Percentiles rank a stretch among this genome's conserved stretches.
These are phyloP conservation scores for Halophytophthora batemanensis DNA, from an alignment of 352 stramenopile genomes.

Conservation along the genomic window DNA sequence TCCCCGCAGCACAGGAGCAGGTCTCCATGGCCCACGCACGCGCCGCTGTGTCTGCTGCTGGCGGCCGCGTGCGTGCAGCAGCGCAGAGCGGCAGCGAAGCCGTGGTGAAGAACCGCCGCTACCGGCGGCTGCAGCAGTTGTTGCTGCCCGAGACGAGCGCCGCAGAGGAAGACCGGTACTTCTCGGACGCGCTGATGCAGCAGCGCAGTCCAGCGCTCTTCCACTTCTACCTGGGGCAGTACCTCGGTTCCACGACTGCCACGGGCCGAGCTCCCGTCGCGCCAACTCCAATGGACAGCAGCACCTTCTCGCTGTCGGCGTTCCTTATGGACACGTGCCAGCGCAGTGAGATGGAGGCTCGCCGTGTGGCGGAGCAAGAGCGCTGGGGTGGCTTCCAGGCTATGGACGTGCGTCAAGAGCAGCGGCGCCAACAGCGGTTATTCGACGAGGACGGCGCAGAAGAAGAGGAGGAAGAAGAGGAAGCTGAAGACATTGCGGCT, in stretches of 20 bases:
- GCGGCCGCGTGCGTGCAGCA: slow-evolving; percentile 3
- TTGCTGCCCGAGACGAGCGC: slow-evolving; percentile 17
- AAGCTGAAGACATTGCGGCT: slow-evolving; percentile 5
- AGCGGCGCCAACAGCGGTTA: slow-evolving; percentile 26
- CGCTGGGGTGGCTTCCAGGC: slow-evolving; percentile 45
- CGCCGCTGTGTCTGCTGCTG: slow-evolving; percentile 4
- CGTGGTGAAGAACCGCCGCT: slow-evolving; percentile 71
- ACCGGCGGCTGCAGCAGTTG: slow-evolving; percentile 65
- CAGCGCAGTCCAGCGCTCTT: slow-evolving; percentile 77
- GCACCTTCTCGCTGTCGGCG: slow-evolving; percentile 37
- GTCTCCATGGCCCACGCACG: slow-evolving; percentile 13
- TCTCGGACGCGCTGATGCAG: slow-evolving; percentile 82
- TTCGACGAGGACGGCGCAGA: slow-evolving; percentile 41
- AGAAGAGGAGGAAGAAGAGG: slow-evolving; percentile 36
- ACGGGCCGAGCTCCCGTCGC: not conserved
- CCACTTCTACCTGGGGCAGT: slow-evolving; percentile 80
- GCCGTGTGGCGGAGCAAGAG: slow-evolving; percentile 56
- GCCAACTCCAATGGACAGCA: not conserved
- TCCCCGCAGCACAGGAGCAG: slow-evolving; percentile 9
- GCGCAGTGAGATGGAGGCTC: slow-evolving; percentile 63
- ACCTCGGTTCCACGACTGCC: slow-evolving; percentile 18
- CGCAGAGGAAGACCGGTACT: slow-evolving; percentile 48
- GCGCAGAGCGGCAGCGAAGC: slow-evolving; percentile 4
- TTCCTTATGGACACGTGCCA: slow-evolving; percentile 74
- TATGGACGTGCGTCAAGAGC: slow-evolving; percentile 38